Conservation (phyloP, 768 basidiomycete species). For the Mycena galopus region DNA sequence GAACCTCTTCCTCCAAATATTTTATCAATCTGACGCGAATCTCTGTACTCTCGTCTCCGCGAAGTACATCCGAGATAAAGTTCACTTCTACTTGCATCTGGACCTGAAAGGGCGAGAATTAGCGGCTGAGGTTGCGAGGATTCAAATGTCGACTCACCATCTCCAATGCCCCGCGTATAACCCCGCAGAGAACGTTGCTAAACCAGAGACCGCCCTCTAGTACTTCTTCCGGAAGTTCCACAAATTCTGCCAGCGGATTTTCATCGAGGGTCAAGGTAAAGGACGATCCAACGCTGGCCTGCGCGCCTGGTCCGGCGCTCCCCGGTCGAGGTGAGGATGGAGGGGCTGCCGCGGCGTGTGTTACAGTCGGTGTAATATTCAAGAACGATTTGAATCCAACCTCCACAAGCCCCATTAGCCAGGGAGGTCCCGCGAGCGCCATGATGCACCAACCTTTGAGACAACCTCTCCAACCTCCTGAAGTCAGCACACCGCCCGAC, state of each 20-base stretch:
- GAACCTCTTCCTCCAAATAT: slow-evolving; percentile 96
- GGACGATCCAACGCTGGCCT: slow-evolving; percentile 63
- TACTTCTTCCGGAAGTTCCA: slow-evolving; percentile 94
- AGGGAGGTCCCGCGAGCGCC: neutral
- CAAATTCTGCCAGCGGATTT: slow-evolving; percentile 97
- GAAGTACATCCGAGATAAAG: slow-evolving; percentile 90
- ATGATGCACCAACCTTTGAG: slow-evolving; percentile 75
- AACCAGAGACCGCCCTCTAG: slow-evolving; percentile 96
- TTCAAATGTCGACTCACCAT: slow-evolving; percentile 75
- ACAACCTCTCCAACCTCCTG: slow-evolving; percentile 96
- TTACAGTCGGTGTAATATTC: slow-evolving; percentile 88
- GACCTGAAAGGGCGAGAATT: slow-evolving; percentile 65
- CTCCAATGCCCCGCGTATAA: slow-evolving; percentile 92
- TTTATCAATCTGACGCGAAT: slow-evolving; percentile 91
- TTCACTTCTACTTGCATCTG: slow-evolving; percentile 95
- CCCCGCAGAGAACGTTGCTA: slow-evolving; percentile 96
- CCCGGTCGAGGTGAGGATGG: slow-evolving; percentile 64
- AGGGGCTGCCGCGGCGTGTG: slow-evolving; percentile 72
- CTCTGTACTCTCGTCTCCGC: slow-evolving; percentile 95
- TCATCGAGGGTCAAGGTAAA: slow-evolving; percentile 94
- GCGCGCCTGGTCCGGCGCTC: slow-evolving; percentile 54
- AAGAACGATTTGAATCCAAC: slow-evolving; percentile 98
- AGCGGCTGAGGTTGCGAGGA: slow-evolving; percentile 18
- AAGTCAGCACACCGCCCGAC: slow-evolving; percentile 95
- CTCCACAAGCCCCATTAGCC: slow-evolving; percentile 54